Conservation (phyloP, 1,139 yeast genomes). For the Hansenula lynferdii region DNA sequence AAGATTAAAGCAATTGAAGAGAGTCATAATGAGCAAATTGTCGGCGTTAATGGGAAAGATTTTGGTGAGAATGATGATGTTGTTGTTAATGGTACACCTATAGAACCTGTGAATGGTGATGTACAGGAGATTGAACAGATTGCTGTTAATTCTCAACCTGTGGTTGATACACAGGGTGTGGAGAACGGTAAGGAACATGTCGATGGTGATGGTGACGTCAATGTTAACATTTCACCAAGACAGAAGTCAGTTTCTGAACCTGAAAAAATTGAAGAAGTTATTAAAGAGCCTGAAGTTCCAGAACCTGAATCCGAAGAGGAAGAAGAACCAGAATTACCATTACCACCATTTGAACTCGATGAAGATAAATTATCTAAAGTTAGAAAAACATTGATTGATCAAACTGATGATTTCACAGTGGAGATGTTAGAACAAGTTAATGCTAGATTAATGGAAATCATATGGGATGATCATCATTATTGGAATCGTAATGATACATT, state of each 20-base stretch:
- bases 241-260: conserved; percentile 1
- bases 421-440: conserved; percentile 70
- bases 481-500: conserved; percentile 58
- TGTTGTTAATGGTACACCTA: background rate
- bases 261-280: conserved; percentile 3
- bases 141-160: background rate
- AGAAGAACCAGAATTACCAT: conserved; percentile 9
- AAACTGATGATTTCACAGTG: conserved; percentile 50
- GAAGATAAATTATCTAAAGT: conserved; percentile 24
- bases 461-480: conserved; percentile 63
- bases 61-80: background rate
- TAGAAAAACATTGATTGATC: conserved; percentile 26
- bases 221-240: background rate
- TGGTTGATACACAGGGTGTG: background rate
- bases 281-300: conserved; percentile 3
- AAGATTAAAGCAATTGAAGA: conserved; percentile 5
- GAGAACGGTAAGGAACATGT: background rate
- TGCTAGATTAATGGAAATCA: conserved; percentile 66
- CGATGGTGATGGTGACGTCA: background rate
- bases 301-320: conserved; percentile 10
- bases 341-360: conserved; percentile 26
- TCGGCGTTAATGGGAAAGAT: background rate
- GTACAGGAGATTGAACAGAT: background rate
- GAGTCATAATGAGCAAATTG: background rate
- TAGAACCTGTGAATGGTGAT: background rate